phyloP scores from a whole-genome alignment of 2,329 filamentous ascomycete genomes.

The Aspergillus fructus region DNA sequence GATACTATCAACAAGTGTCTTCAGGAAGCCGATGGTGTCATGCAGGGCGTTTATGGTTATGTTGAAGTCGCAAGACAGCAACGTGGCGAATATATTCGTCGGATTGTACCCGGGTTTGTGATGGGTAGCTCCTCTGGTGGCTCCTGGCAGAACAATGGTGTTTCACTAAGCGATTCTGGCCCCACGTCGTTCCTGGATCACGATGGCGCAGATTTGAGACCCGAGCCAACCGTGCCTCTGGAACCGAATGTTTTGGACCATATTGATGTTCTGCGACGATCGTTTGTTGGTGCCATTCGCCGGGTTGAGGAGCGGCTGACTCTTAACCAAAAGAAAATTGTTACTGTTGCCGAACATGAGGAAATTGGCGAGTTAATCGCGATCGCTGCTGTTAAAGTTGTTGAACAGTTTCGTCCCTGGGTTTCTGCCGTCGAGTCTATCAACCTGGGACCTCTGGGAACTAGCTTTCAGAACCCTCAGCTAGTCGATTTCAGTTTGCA shows the following conservation, averaged over 20 bases:
- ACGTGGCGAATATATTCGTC: conserved; percentile 85
- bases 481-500: conserved; percentile 83
- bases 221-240: conserved; percentile 71
- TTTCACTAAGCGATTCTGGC: conserved; percentile 63
- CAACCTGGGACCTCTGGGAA: conserved; percentile 76
- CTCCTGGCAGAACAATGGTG: conserved; percentile 74
- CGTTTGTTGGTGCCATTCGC: conserved; percentile 81
- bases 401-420: conserved; percentile 89
- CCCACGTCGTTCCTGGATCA: conserved; percentile 74
- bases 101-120: conserved; percentile 91
- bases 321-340: conserved; percentile 77
- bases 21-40: conserved; percentile 94
- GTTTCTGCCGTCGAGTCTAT: conserved; percentile 88
- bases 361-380: conserved; percentile 81
- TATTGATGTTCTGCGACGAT: conserved; percentile 80
- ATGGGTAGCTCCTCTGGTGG: conserved; percentile 80
- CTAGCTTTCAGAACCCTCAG: conserved; percentile 78
- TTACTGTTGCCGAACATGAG: conserved; percentile 75
- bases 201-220: conserved; percentile 72
- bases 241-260: conserved; percentile 77
- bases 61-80: conserved; percentile 94
- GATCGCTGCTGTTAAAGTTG: conserved; percentile 70
- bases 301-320: conserved; percentile 82
- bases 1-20: conserved; percentile 94
- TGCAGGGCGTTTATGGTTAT: conserved; percentile 92